phyloP scores from a whole-genome alignment of 78 protist genomes.

The Dictyostelium intermedium region DNA sequence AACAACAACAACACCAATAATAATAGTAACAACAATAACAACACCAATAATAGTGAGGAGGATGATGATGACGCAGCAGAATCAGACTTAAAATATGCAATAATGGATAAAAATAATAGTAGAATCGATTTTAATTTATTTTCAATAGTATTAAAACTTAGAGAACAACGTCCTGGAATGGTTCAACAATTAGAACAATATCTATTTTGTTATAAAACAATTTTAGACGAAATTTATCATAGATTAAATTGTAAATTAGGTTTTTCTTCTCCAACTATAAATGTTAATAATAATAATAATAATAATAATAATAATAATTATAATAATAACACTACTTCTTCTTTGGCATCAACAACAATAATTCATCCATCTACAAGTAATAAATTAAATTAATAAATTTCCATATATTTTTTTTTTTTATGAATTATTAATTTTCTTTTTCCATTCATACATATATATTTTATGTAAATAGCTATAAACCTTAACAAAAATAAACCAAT shows the following conservation, averaged over 20 bases:
- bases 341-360: not conserved
- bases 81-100: not conserved
- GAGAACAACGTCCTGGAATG: slow-evolving; percentile 84
- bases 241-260: slow-evolving; percentile 1
- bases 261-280: not conserved
- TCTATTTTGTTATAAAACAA: slow-evolving; percentile 66
- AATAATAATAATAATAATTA: not conserved
- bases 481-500: not conserved
- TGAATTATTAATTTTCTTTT: not conserved
- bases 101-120: not conserved
- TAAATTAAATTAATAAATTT: not conserved
- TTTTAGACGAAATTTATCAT: slow-evolving; percentile 50
- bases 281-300: not conserved
- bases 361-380: not conserved
- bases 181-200: slow-evolving; percentile 84
- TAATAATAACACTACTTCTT: not conserved
- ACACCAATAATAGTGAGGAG: not conserved
- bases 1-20: no score
- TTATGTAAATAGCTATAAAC: no score
- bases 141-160: slow-evolving; percentile 49
- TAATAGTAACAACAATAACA: no score
- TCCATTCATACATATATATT: not conserved
- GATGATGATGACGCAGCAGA: slow-evolving; percentile 5
- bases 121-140: slow-evolving; percentile 73
- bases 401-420: not conserved